Percentiles rank a stretch among this genome's conserved stretches.
Evolutionary conservation across 148 eudicot species (phyloP).

Genomic region (Pharnaceum exiguum): DNA sequence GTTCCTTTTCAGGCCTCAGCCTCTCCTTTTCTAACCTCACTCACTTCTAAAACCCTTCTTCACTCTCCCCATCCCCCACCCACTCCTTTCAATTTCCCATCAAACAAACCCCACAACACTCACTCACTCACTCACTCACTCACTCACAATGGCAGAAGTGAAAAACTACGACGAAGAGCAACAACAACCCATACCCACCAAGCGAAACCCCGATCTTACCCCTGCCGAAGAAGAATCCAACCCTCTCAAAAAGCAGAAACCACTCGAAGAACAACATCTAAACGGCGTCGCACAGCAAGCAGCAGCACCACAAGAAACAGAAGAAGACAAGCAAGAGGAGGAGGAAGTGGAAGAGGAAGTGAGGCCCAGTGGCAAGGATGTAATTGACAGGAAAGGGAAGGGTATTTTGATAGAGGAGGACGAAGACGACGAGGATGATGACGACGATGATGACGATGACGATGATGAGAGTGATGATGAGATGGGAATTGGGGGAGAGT

Average conservation of each 20-base stretch:
- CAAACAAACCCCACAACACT: too few relatives aligned
- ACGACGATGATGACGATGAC: slow-evolving; percentile 10
- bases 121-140: neutral
- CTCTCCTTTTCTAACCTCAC: too few relatives aligned
- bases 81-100: too few relatives aligned
- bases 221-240: neutral
- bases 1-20: too few relatives aligned
- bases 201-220: slow-evolving; percentile 32
- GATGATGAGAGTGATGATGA: slow-evolving; percentile 30
- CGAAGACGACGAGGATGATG: slow-evolving; percentile 32
- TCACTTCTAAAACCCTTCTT: too few relatives aligned
- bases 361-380: slow-evolving; percentile 24
- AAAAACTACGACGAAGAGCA: slow-evolving; percentile 32
- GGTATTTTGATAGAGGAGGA: slow-evolving; percentile 55
- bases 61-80: too few relatives aligned
- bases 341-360: slow-evolving; percentile 21
- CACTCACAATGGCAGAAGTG: slow-evolving; percentile 46
- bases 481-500: slow-evolving; percentile 18
- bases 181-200: slow-evolving; percentile 35
- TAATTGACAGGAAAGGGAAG: slow-evolving; percentile 60
- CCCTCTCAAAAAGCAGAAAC: slow-evolving; percentile 26
- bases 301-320: neutral
- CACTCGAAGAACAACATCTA: slow-evolving; percentile 2
- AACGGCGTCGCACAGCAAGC: slow-evolving; percentile 18
- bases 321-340: slow-evolving; percentile 3